A percentile compares a stretch with the other conserved stretches of the same genome.
Conservation (phyloP, 1,139 yeast genomes). For the Yamadazyma atmosphaerica region DNA sequence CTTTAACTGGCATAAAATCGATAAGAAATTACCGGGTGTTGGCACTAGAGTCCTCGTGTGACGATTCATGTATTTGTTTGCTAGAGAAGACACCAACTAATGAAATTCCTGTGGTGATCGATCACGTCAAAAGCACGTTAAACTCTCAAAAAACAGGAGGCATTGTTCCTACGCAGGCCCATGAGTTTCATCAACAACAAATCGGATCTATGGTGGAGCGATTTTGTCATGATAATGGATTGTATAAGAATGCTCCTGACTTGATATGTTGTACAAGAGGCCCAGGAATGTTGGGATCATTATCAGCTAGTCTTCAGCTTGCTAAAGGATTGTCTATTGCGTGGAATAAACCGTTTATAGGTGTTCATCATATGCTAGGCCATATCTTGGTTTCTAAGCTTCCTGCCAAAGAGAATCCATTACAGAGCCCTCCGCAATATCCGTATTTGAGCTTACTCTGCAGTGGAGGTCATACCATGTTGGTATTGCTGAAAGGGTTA, state of each 20-base stretch:
- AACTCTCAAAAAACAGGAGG: slow-evolving; percentile 76
- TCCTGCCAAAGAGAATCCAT: slow-evolving; percentile 25
- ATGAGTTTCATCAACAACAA: slow-evolving; percentile 67
- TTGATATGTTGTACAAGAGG: slow-evolving; percentile 90
- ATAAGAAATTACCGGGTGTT: slow-evolving; percentile 59
- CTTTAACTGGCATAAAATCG: neutral
- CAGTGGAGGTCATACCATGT: slow-evolving; percentile 95
- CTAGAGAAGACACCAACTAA: slow-evolving; percentile 45
- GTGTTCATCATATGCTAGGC: slow-evolving; percentile 96
- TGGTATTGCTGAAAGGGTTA: slow-evolving; percentile 65
- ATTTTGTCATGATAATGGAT: slow-evolving; percentile 26
- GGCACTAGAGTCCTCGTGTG: slow-evolving; percentile 93
- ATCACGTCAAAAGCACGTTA: slow-evolving; percentile 65
- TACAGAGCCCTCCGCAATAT: slow-evolving; percentile 45
- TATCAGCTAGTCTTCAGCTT: slow-evolving; percentile 77
- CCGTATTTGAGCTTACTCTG: slow-evolving; percentile 83
- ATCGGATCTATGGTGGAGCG: slow-evolving; percentile 34
- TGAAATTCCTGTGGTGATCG: slow-evolving; percentile 51
- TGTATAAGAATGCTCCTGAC: slow-evolving; percentile 53
- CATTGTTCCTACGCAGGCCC: slow-evolving; percentile 84
- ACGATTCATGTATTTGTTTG: slow-evolving; percentile 87
- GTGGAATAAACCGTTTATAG: slow-evolving; percentile 74
- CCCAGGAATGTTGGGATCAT: slow-evolving; percentile 94
- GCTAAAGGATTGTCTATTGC: slow-evolving; percentile 86
- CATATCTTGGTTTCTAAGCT: slow-evolving; percentile 76